Base-by-base conservation (phyloP, 2,329 filamentous ascomycete genomes). In the Cytospora paraplurivora region DNA sequence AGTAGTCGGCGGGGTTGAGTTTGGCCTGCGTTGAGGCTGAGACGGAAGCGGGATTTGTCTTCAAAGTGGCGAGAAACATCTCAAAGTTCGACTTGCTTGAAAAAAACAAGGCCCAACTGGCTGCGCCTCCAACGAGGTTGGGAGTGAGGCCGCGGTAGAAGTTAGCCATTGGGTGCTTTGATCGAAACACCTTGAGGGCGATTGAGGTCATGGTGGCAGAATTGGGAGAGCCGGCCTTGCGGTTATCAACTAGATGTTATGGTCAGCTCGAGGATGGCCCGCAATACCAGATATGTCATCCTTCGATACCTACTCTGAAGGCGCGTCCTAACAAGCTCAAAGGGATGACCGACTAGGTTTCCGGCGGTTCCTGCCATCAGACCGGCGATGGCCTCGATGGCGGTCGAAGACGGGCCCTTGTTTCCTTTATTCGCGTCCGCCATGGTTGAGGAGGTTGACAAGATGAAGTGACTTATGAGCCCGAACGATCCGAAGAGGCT, bases 311-410 rank as follows among this genome's bases (percentile, higher is more conserved):
- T 79, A 93, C 91, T 88, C 79, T 99, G 95, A 74, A 99, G 87
- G 68, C 95, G 90, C 66, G 94, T 98, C 82, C 99, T 99, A 74
- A 98, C 88, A 68, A 99, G 88, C 78, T 99, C 95, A 65, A 99
- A 86, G 37, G 95, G 95, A 74, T 98, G 94, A 59, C 95, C 90
- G 62, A 88, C 88, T 56, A 98, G 82, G 32, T 95, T 98, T 59
- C 93, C 90, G 70, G 93, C 84, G 62, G 92, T 84, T 66, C 95
- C 95, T 65, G 95, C 95, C 68, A 89, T 90, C 76, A 99, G 89
- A 70, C 95, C 95, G 66, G 95, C 92, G 75, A 93, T 82, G 72
- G 90, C 89, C 84, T 98, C 95, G 77, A 97, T 85, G 71, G 90
- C 92, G 77, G 91, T 87, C 72, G 90, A 47, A 47, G 44, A 89